These are phyloP conservation scores for Catenaria anguillulae DNA, from an alignment of 371 early-diverging fungal species.

Conservation along the genomic window DNA sequence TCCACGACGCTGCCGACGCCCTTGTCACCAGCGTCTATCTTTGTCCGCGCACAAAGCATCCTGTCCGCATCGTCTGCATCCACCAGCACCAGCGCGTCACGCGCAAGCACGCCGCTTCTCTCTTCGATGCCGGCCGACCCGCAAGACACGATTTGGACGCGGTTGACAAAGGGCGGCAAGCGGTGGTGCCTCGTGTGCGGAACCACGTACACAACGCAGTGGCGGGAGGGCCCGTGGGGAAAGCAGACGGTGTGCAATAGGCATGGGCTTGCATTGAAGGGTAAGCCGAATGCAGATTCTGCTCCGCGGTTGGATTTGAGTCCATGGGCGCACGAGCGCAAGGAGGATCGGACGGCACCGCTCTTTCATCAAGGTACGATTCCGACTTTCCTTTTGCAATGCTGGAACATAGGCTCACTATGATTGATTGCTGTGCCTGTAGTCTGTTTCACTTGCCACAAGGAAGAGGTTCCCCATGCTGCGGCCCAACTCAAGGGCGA, in stretches of 20 bases:
- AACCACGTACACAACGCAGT: slow-evolving; percentile 77
- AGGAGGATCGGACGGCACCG: slow-evolving; percentile 60
- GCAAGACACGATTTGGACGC: slow-evolving; percentile 55
- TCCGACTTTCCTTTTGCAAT: not conserved
- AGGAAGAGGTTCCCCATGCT: too few species aligned
- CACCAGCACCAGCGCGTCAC: too few species aligned
- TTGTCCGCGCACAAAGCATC: too few species aligned
- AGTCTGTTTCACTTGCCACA: too few species aligned
- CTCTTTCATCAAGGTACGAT: slow-evolving; percentile 58
- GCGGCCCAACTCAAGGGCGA: too few species aligned
- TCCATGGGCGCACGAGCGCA: slow-evolving; percentile 50
- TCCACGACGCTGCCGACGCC: not conserved
- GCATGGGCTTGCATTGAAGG: slow-evolving; percentile 86
- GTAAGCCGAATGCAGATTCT: slow-evolving; percentile 76
- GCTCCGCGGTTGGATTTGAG: slow-evolving; percentile 71
- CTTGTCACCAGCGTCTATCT: too few species aligned
- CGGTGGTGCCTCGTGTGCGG: slow-evolving; percentile 91
- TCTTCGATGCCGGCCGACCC: too few species aligned
- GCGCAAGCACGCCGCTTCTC: too few species aligned
- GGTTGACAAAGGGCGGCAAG: slow-evolving; percentile 39
- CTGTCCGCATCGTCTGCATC: too few species aligned
- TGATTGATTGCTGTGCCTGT: too few species aligned
- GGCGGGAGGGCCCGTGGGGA: slow-evolving; percentile 89
- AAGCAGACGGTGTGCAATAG: slow-evolving; percentile 87
- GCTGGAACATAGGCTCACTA: too few species aligned